Conservation (phyloP, 768 basidiomycete species). For the Suillus fuscotomentosus region DNA sequence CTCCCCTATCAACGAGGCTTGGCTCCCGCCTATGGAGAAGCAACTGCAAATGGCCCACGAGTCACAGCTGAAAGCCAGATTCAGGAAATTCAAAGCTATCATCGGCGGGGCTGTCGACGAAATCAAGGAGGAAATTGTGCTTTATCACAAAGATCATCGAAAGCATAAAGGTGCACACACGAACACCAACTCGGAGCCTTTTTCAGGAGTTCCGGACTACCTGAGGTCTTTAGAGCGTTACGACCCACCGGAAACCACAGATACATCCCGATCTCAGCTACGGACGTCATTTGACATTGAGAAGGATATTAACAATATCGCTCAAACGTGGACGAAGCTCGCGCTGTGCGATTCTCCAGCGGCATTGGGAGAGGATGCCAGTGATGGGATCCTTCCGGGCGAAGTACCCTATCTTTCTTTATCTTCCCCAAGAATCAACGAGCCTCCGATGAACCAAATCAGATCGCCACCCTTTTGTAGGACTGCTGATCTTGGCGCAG, state of each 20-base stretch:
- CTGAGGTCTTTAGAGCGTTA: neutral
- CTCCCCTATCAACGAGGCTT: neutral
- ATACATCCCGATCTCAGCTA: neutral
- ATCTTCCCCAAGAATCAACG: neutral
- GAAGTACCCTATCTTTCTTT: neutral
- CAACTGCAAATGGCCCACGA: neutral
- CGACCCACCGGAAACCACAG: neutral
- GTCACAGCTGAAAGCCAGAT: neutral
- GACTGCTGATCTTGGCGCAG: neutral
- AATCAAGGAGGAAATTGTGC: neutral
- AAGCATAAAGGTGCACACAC: neutral
- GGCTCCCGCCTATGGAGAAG: neutral
- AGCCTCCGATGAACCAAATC: neutral
- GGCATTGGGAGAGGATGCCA: neutral
- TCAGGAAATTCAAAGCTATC: neutral
- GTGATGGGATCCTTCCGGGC: no score
- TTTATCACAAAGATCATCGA: neutral
- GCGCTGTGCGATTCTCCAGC: constrained; percentile 4
- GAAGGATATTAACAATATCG: neutral
- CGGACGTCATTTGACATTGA: neutral
- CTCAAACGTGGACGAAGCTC: neutral
- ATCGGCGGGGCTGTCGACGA: neutral
- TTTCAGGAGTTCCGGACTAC: neutral
- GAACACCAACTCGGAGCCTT: neutral
- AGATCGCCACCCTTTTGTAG: neutral